Base-by-base conservation (phyloP, 2,329 filamentous ascomycete species). In the Exophiala alcalophila region DNA sequence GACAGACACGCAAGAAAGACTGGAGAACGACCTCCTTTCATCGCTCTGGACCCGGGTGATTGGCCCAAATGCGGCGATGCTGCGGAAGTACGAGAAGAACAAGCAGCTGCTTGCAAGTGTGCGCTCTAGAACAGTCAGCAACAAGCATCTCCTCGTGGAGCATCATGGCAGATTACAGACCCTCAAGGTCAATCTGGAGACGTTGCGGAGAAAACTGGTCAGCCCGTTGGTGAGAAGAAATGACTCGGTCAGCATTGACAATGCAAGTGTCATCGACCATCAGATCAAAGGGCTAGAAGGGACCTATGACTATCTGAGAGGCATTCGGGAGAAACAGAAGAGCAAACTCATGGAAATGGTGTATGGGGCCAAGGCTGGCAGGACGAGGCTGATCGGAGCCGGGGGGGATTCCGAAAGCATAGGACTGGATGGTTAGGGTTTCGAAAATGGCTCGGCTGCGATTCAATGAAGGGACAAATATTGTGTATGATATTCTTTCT, bases 11-110 rank as follows among this genome's bases (percentile, higher is more conserved):
- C 88, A 96, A 61, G 87, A 95, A 51, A 81, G 83, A 28, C 73
- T 81, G 20, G 86, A 94, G 61, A 81, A 80, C 49, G 88, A 95
- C 59, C 76, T 92, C 57, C 81, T 96, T 29, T 83, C 83, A 2
- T 84, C 81, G 2, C 76, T 96, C 6, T 97, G 91, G 91, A 85
- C 86, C 2, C 81, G 83, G 32, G 80, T 94, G 15, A 79, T 96
- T 1, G 90, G 89, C 1, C 74, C 84, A 26, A 84, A 86, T 58
- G 81, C 84, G 5, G 74, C 74, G 30, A 77, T 83, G 53, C 74
- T 95, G n/a, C 78, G 80, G 60, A 96, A 96, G 64, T 96, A 89
- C 65, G 88, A 95, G 63, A 87, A 86, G 67, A 97, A 97, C 71
- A 83, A 84, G 50, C 75, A 81, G 35, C 73, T 96, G 1, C 78